phyloP scores from a whole-genome alignment of 768 basidiomycete genomes.

The Amanita inopinata region DNA sequence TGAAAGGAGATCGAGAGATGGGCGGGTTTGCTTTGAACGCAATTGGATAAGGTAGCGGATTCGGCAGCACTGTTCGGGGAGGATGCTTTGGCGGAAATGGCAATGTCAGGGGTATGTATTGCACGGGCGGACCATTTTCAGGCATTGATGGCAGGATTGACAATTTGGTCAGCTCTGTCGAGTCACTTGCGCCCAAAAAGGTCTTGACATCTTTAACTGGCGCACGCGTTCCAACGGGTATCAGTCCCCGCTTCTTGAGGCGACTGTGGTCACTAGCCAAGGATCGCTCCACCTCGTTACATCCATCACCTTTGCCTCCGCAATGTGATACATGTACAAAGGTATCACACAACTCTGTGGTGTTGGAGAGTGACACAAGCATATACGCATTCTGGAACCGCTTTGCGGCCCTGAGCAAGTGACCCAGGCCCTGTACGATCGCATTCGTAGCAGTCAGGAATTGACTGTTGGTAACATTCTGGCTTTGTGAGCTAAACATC shows the following conservation, averaged over 20 bases:
- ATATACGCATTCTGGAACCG: conserved; percentile 52
- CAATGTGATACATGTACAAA: too few relatives aligned
- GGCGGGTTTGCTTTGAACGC: conserved; percentile 16
- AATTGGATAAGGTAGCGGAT: conserved; percentile 22
- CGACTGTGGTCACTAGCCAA: conserved; percentile 1
- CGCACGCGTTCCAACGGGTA: conserved; percentile 34
- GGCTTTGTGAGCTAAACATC: not conserved
- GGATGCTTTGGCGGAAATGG: conserved; percentile 14
- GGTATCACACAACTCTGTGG: conserved; percentile 20
- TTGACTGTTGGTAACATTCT: not conserved
- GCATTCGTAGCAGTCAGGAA: not conserved
- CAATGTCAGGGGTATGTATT: conserved; percentile 32
- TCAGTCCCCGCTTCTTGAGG: conserved; percentile 15
- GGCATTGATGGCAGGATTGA: not conserved
- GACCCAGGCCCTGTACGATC: conserved; percentile 1
- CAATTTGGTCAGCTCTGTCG: too few relatives aligned
- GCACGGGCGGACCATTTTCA: conserved; percentile 15
- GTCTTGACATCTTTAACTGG: conserved; percentile 30
- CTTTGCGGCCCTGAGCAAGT: conserved; percentile 35
- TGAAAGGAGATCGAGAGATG: conserved; percentile 5
- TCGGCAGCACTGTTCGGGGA: conserved; percentile 21
- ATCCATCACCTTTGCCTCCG: too few relatives aligned
- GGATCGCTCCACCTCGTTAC: too few relatives aligned
- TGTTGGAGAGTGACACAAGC: conserved; percentile 39
- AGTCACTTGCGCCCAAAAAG: conserved; percentile 23